phyloP scores from a whole-genome alignment of 2,329 filamentous ascomycete species.

The Ophiocordyceps robertsii region DNA sequence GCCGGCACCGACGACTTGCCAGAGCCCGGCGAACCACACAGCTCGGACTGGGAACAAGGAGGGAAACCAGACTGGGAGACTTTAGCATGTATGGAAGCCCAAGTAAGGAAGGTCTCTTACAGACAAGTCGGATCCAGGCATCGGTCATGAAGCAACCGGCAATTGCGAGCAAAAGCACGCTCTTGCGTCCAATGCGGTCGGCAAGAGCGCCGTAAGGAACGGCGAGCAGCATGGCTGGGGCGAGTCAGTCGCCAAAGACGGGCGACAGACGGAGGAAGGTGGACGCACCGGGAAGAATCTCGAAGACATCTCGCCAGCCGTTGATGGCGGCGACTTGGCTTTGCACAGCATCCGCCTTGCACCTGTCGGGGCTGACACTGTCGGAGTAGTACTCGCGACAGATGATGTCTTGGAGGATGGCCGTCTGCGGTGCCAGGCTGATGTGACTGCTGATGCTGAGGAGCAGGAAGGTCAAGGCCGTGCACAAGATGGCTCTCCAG shows the following conservation, averaged over 20 bases:
- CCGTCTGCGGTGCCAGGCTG: slow-evolving; percentile 3
- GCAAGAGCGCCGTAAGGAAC: slow-evolving; percentile 6
- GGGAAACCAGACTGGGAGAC: slow-evolving; percentile 1
- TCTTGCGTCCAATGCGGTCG: slow-evolving; percentile 8
- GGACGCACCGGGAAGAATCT: slow-evolving; percentile 2
- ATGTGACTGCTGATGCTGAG: not conserved
- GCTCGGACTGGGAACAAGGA: slow-evolving; percentile 4
- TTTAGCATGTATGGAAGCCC: not conserved
- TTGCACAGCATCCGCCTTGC: slow-evolving; percentile 5
- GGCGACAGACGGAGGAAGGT: not conserved
- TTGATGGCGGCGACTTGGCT: slow-evolving; percentile 6
- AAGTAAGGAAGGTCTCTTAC: slow-evolving; percentile 1
- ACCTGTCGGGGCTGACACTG: not conserved
- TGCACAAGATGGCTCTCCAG: not conserved
- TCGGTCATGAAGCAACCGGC: slow-evolving; percentile 6
- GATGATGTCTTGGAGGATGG: slow-evolving; percentile 5
- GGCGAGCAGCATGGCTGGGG: slow-evolving; percentile 3
- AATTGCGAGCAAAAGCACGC: slow-evolving; percentile 6
- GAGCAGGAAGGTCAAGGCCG: not conserved
- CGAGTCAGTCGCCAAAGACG: not conserved
- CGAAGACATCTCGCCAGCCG: slow-evolving; percentile 6
- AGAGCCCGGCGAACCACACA: slow-evolving; percentile 7
- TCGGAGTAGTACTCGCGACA: slow-evolving; percentile 4
- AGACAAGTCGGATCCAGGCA: slow-evolving; percentile 6
- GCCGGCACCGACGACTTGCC: slow-evolving; percentile 5